Conservation (phyloP, 2,329 filamentous ascomycete genomes). For the Paecilomyces sp. region DNA sequence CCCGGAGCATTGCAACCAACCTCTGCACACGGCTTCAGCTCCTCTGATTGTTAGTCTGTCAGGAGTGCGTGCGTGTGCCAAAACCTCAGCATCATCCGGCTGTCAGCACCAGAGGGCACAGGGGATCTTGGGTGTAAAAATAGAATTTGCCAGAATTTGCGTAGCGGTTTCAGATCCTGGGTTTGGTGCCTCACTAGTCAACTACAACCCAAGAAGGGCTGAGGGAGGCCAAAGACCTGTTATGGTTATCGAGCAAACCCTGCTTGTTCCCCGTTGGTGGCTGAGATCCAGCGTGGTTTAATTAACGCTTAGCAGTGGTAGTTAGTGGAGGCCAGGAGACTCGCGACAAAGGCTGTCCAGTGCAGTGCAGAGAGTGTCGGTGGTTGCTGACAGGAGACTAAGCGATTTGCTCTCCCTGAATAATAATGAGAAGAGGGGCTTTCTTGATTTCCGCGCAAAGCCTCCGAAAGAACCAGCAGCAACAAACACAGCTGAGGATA, state of each 20-base stretch:
- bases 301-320: no score
- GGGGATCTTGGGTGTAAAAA: not conserved
- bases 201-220: not conserved
- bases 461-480: not conserved
- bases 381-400: not conserved
- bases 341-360: not conserved
- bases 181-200: not conserved
- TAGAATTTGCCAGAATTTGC: not conserved
- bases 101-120: not conserved
- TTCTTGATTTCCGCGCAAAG: not conserved
- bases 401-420: not conserved
- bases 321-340: not conserved
- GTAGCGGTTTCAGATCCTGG: not conserved
- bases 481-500: not conserved
- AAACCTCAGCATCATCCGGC: not conserved
- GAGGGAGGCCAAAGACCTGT: not conserved
- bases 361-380: not conserved
- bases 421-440: not conserved
- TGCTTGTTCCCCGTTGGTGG: not conserved
- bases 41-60: not conserved
- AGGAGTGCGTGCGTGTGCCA: not conserved
- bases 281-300: not conserved
- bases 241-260: not conserved
- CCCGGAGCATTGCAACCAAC: not conserved
- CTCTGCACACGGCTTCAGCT: not conserved